These are phyloP conservation scores for Debaryomyces hansenii DNA, from an alignment of 805 yeast species.

Conservation along the genomic window DNA sequence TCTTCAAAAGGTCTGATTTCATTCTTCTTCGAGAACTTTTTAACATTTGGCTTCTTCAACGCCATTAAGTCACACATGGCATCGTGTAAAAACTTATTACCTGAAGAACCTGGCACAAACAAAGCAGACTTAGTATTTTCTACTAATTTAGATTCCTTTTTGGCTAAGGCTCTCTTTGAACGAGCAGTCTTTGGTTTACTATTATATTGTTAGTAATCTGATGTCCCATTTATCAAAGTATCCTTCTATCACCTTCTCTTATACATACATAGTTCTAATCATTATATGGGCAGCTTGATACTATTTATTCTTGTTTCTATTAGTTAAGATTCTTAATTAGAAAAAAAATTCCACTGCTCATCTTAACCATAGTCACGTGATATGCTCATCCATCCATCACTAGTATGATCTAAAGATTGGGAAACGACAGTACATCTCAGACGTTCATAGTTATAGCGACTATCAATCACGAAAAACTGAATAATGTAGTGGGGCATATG, in stretches of 20 bases:
- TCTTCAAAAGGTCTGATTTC: conserved; percentile 94
- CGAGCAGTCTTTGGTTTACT: conserved; percentile 90
- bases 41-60: conserved; percentile 85
- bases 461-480: too few relatives aligned
- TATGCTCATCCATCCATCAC: neutral
- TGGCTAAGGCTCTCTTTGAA: conserved; percentile 89
- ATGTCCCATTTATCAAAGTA: neutral
- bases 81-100: conserved; percentile 80
- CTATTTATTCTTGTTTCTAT: too few relatives aligned
- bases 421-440: too few relatives aligned
- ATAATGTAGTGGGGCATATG: too few relatives aligned
- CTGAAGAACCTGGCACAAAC: conserved; percentile 85
- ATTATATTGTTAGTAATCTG: conserved; percentile 5
- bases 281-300: conserved; percentile 10
- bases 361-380: conserved; percentile 1
- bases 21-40: conserved; percentile 85
- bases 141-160: conserved; percentile 80
- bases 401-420: too few relatives aligned
- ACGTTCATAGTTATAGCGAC: too few relatives aligned
- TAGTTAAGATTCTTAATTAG: too few relatives aligned
- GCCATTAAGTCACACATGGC: conserved; percentile 86
- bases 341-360: conserved; percentile 6
- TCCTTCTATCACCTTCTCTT: too few relatives aligned
- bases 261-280: conserved; percentile 40
- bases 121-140: conserved; percentile 90